Percentiles rank a stretch among this genome's conserved stretches.
Evolutionary conservation across 495 filamentous ascomycete species (phyloP).

Genomic region (Aspergillus baeticus): DNA sequence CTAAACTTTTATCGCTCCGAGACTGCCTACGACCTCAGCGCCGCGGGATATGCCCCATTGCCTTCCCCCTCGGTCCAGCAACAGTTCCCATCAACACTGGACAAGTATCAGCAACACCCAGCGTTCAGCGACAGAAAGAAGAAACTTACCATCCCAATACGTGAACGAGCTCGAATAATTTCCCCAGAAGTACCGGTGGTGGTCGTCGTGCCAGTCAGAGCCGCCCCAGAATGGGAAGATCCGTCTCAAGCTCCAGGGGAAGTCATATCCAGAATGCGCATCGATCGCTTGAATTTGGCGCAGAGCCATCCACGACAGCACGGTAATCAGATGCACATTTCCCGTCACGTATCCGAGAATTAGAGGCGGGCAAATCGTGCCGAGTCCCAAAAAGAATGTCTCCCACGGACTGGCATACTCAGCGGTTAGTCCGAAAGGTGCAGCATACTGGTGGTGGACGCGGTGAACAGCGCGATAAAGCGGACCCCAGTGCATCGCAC

Average conservation of each 20-base stretch:
- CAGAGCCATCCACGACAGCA: constrained; percentile 92
- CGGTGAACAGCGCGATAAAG: constrained; percentile 96
- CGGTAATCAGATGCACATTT: constrained; percentile 89
- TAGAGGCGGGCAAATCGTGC: constrained; percentile 81
- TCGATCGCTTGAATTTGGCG: constrained; percentile 97
- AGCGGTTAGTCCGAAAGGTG: constrained; percentile 91
- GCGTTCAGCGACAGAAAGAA: background rate
- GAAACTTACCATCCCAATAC: constrained; percentile 75
- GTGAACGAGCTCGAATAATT: constrained; percentile 97
- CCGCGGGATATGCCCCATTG: constrained; percentile 1
- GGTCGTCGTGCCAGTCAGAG: constrained; percentile 91
- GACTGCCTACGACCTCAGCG: background rate
- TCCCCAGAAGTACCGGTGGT: constrained; percentile 96
- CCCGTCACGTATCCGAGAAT: constrained; percentile 77
- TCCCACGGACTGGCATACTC: constrained; percentile 98
- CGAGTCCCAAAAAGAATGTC: constrained; percentile 88
- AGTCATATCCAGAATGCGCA: constrained; percentile 95
- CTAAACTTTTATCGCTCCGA: background rate
- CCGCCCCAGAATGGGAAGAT: constrained; percentile 99
- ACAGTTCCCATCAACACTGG: constrained; percentile 25
- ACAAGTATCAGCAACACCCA: background rate
- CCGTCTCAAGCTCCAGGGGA: constrained; percentile 92
- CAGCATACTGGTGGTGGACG: constrained; percentile 97
- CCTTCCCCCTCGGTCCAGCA: constrained; percentile 21
- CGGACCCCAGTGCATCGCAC: constrained; percentile 92